A percentile compares a stretch with the other conserved stretches of the same genome.
Conservation (phyloP, 352 stramenopile genomes). For the Globisporangium nagaii region DNA sequence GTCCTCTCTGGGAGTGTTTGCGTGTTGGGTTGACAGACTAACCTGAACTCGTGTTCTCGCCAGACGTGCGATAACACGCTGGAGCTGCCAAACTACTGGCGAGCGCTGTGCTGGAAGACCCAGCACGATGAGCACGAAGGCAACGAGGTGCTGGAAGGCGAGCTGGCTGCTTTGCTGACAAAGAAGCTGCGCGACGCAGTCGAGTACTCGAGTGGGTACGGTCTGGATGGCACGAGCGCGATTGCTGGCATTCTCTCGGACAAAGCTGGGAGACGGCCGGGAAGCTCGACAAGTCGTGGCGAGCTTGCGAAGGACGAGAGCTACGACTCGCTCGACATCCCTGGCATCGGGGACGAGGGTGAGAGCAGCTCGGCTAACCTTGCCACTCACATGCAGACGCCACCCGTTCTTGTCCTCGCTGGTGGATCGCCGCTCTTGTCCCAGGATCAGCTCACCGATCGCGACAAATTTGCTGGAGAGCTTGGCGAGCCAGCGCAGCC, state of each 20-base stretch:
- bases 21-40: background rate
- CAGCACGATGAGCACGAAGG: conserved; percentile 21
- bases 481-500: background rate
- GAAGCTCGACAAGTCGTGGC: conserved; percentile 1
- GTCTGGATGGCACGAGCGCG: conserved; percentile 40
- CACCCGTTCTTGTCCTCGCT: background rate
- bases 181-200: conserved; percentile 50
- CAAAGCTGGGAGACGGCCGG: conserved; percentile 1
- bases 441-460: background rate
- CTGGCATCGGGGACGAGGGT: conserved; percentile 23
- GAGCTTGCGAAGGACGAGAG: conserved; percentile 34
- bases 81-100: conserved; percentile 74
- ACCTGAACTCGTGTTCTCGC: background rate
- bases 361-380: conserved; percentile 2
- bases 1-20: background rate
- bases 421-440: background rate
- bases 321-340: conserved; percentile 61
- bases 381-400: background rate
- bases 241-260: conserved; percentile 16
- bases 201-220: conserved; percentile 66
- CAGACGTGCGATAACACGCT: conserved; percentile 77
- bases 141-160: conserved; percentile 26
- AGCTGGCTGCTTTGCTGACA: conserved; percentile 33
- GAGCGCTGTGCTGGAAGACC: conserved; percentile 49
- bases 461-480: background rate